A percentile compares a stretch with the other conserved stretches of the same genome.
These are phyloP conservation scores for Linnemannia exigua DNA, from an alignment of 192 early-diverging fungal species.

Conservation along the genomic window DNA sequence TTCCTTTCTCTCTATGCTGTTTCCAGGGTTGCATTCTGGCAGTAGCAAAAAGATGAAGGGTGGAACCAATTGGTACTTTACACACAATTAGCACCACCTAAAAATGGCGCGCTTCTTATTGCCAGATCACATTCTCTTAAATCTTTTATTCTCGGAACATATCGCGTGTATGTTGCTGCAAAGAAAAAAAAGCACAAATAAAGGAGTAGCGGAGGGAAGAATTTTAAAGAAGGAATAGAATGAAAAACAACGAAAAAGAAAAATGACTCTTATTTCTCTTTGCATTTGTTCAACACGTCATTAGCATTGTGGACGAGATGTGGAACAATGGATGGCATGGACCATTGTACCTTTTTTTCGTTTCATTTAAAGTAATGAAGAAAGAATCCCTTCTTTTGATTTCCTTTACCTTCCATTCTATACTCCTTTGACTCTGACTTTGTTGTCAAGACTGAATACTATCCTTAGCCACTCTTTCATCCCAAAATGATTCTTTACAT, in stretches of 20 bases:
- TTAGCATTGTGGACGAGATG: too few species aligned
- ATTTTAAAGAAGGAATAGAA: not conserved
- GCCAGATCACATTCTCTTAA: not conserved
- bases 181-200: not conserved
- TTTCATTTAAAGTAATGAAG: too few species aligned
- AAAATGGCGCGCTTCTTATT: not conserved
- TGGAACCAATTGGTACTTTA: not conserved
- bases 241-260: not conserved
- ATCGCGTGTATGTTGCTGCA: not conserved
- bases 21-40: too few species aligned
- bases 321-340: too few species aligned
- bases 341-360: too few species aligned
- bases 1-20: not conserved
- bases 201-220: not conserved
- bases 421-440: not conserved
- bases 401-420: not conserved
- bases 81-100: not conserved
- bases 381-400: not conserved
- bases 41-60: not conserved
- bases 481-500: too few species aligned
- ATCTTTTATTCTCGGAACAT: not conserved
- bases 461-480: too few species aligned
- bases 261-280: not conserved
- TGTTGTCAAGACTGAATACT: too few species aligned
- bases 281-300: not conserved